phyloP scores from a whole-genome alignment of 169 alveolate genomes.

The Babesia ovata region DNA sequence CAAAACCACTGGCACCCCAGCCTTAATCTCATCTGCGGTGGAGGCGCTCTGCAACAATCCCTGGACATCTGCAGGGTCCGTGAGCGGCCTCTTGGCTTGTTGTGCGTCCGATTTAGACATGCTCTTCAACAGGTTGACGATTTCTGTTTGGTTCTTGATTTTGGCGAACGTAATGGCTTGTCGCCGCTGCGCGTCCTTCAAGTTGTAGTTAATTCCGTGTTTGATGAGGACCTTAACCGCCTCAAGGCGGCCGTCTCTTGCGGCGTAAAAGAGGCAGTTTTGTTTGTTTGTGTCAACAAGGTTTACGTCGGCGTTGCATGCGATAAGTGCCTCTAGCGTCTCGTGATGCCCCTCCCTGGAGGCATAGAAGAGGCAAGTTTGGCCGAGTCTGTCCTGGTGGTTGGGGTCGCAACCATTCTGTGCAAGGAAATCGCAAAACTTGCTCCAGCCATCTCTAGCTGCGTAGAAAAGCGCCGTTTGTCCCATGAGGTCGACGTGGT shows the following conservation, averaged over 20 bases:
- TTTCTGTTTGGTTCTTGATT: slow-evolving; percentile 84
- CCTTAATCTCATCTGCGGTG: slow-evolving; percentile 2
- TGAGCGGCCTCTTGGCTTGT: slow-evolving; percentile 12
- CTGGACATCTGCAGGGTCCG: slow-evolving; percentile 25
- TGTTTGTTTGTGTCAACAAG: slow-evolving; percentile 85
- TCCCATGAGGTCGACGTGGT: slow-evolving; percentile 82
- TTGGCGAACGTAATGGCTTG: slow-evolving; percentile 89
- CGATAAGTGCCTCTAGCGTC: slow-evolving; percentile 76
- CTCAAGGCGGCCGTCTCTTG: slow-evolving; percentile 88
- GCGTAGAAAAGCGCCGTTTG: slow-evolving; percentile 93
- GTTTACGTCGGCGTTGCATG: slow-evolving; percentile 86
- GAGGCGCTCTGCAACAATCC: slow-evolving; percentile 13
- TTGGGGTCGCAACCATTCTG: slow-evolving; percentile 88
- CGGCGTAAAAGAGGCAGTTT: slow-evolving; percentile 91
- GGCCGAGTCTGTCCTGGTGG: slow-evolving; percentile 88
- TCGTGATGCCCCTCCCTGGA: slow-evolving; percentile 91
- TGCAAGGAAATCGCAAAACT: slow-evolving; percentile 81
- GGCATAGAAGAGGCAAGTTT: slow-evolving; percentile 89
- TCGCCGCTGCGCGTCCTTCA: slow-evolving; percentile 87
- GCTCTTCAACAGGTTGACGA: slow-evolving; percentile 81
- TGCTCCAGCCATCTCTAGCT: slow-evolving; percentile 90
- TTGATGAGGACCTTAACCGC: slow-evolving; percentile 86
- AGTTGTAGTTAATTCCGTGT: slow-evolving; percentile 83
- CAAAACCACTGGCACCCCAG: slow-evolving; percentile 56
- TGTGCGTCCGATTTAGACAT: slow-evolving; percentile 13